These are phyloP conservation scores for Fistulinella cinereoalba DNA, from an alignment of 1,284 basidiomycete species.

Conservation along the genomic window DNA sequence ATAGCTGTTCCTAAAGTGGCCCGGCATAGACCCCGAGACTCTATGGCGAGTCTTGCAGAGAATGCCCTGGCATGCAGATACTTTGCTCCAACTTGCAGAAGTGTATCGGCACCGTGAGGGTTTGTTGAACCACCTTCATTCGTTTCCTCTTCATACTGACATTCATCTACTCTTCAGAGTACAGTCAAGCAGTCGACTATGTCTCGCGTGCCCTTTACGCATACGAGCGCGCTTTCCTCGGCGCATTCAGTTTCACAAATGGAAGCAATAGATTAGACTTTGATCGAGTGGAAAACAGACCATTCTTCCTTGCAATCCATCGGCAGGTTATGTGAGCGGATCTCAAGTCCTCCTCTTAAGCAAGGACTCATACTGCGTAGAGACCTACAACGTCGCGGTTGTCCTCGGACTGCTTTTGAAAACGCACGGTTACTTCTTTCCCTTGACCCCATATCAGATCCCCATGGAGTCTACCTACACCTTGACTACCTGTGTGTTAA, in stretches of 20 bases:
- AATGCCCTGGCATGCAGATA: constrained; percentile 86
- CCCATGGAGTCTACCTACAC: constrained; percentile 81
- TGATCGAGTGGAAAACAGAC: constrained; percentile 79
- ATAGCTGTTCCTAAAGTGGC: constrained; percentile 1
- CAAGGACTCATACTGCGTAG: constrained; percentile 36
- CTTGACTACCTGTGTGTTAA: constrained; percentile 84
- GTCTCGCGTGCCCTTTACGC: constrained; percentile 86
- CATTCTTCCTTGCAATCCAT: constrained; percentile 80
- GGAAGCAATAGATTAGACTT: constrained; percentile 86
- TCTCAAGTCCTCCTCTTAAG: constrained; percentile 1
- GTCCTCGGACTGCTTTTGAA: constrained; percentile 85
- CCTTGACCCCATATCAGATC: constrained; percentile 81
- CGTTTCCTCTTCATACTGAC: neutral
- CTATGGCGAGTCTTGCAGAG: constrained; percentile 56
- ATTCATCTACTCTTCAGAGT: constrained; percentile 48
- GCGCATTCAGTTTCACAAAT: constrained; percentile 77
- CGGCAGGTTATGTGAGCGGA: constrained; percentile 67
- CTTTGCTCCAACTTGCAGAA: constrained; percentile 82
- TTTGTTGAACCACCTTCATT: constrained; percentile 28
- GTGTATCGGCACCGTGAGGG: constrained; percentile 84
- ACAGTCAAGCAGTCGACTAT: constrained; percentile 80
- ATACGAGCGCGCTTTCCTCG: constrained; percentile 84
- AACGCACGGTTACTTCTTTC: constrained; percentile 80
- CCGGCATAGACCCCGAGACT: constrained; percentile 60
- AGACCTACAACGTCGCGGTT: constrained; percentile 83